These are phyloP conservation scores for Lactarius pseudohatsudake DNA, from an alignment of 768 basidiomycete genomes.

Conservation along the genomic window DNA sequence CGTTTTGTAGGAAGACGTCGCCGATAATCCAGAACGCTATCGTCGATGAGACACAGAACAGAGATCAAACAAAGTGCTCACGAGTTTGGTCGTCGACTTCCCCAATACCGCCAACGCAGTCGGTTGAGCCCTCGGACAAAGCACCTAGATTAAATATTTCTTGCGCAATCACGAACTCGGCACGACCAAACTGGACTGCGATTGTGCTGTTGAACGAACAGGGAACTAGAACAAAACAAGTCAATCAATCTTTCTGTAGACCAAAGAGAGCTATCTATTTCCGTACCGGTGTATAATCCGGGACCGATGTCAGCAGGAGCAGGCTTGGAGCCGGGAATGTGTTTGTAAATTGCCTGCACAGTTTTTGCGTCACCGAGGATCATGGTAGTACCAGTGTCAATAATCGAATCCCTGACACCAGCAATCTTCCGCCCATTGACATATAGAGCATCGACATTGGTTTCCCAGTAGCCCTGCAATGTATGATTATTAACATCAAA, in stretches of 20 bases:
- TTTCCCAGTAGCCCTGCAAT: conserved; percentile 30
- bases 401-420: conserved; percentile 17
- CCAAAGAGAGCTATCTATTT: background rate
- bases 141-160: conserved; percentile 34
- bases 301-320: background rate
- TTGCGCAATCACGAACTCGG: conserved; percentile 31
- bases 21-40: conserved; percentile 10
- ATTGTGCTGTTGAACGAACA: conserved; percentile 29
- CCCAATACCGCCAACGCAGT: conserved; percentile 29
- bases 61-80: background rate
- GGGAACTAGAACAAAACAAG: conserved; percentile 26
- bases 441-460: conserved; percentile 16
- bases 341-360: conserved; percentile 19
- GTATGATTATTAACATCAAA: background rate
- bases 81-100: background rate
- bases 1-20: conserved; percentile 14
- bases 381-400: conserved; percentile 30
- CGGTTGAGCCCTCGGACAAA: conserved; percentile 25
- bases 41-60: too few species aligned
- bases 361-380: conserved; percentile 24
- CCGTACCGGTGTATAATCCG: conserved; percentile 3
- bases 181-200: conserved; percentile 35
- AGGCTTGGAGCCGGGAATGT: conserved; percentile 14
- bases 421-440: conserved; percentile 2
- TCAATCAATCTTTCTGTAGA: background rate